Evolutionary conservation across 2,329 filamentous ascomycete genomes (phyloP), one percentile per base, ranked within the genome.

Genomic region (Ceratocystis variospora): DNA sequence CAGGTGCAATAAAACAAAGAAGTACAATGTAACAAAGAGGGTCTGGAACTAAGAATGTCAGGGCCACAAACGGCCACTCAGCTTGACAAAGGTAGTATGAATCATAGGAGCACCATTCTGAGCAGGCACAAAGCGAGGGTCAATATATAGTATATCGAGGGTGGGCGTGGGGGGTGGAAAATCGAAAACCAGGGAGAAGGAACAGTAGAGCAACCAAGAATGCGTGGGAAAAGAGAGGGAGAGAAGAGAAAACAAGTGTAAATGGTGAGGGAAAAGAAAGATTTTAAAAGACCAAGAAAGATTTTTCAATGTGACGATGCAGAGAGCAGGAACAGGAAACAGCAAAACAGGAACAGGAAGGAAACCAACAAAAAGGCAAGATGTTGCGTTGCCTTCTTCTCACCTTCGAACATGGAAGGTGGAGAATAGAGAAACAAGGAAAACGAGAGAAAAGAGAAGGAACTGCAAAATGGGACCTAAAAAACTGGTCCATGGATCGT

Each of bases 41-140:
- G 25, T 33, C n/a, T 37, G 8, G 28, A 12, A 59, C 48, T 17
- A 41, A 63, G n/a, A 63, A 46, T 63, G 44, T 48, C 61, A 63
- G 61, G 44, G 44, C 61, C 61, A 63, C 25, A 63, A 63, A 48
- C 61, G 61, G 25, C 44, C 61, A 33, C 61, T 63, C 31, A 63
- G 17, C 22, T 63, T 46, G 41, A 63, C 44, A 48, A 59, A 12
- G 19, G 28, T 31, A 37, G 25, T 28, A 44, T 17, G 19, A 45
- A 48, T 65, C 55, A 61, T 44, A 61, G 63, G 55, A 50, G 63
- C 41, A 15, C 22, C 63, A 61, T 65, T 28, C 45, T 65, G 63
- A 17, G 48, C 25, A 8, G 31, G 45, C 44, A 64, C 37, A 28
- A n/a, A 44, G 37, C 44, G 17, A 44, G 41, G 31, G 28, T 17